Evolutionary conservation across 106 monocot species (phyloP), one percentile per base, ranked within the genome.

Genomic region (Dendrobium catenatum): DNA sequence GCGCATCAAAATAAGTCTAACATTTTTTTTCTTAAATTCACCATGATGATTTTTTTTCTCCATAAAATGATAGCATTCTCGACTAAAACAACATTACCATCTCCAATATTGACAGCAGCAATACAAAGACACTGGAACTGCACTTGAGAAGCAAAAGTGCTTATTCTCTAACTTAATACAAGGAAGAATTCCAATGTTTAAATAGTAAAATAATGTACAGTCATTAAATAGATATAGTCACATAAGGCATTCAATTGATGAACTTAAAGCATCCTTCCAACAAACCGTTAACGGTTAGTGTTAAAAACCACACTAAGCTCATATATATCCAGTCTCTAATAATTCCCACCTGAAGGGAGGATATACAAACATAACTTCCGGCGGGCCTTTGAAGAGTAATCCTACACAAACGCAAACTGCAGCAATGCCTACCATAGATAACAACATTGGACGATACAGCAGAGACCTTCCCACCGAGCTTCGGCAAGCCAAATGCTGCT

Each of bases 321-420:
- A 92, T 15, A 86, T 90, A 16, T 80, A 72, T 0, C 93, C 96
- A 55, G 56, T 83, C 22, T 37, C 16, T 59, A 93, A 68, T 31
- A 67, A 56, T 18, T 96, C 91, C 96, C 96, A 96, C 70, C 88
- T 84, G 64, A 96, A 96, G 49, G 93, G 89, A 77, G 79, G 81
- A 19, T 56, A 55, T 17, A 82, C 82, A 79, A 48, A 91, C 9
- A 19, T 19, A 54, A 96, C 89, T n/a, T 81, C 80, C 0, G 96
- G 96, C 0, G 84, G 89, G 18, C 85, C 82, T 78, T 91, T 89
- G 19, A 93, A 75, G 9, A 96, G 76, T 46, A 96, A 48, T 13
- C 89, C 93, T 2, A 96, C 91, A 74, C 96, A 96, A 20, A 96
- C 90, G 54, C 96, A 96, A 4, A 96, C 93, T 0, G 90, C 93